Conservation (phyloP, 192 early-diverging fungal species). For the Podila epicladia region DNA sequence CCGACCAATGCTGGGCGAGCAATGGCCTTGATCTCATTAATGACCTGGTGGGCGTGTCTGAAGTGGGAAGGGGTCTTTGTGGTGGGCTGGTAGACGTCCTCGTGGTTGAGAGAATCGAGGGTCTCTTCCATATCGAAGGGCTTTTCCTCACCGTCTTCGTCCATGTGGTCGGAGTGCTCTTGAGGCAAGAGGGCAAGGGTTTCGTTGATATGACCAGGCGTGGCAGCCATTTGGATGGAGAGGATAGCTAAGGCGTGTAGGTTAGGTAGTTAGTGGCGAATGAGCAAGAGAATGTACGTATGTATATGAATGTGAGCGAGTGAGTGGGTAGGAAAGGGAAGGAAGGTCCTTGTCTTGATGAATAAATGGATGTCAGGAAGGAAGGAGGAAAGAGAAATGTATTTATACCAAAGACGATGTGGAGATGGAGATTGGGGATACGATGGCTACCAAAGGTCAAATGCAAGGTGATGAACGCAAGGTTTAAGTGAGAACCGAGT, state of each 20-base stretch:
- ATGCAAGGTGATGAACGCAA: not conserved
- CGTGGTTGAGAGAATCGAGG: slow-evolving; percentile 13
- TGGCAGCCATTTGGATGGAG: too few relatives aligned
- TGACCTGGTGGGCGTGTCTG: slow-evolving; percentile 12
- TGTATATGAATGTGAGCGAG: too few relatives aligned
- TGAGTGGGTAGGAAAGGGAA: too few relatives aligned
- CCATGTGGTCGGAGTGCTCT: not conserved
- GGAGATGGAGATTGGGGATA: not conserved
- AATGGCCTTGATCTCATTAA: slow-evolving; percentile 18
- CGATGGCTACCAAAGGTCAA: not conserved
- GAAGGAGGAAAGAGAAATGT: not conserved
- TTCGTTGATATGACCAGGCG: too few relatives aligned
- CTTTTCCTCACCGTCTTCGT: slow-evolving; percentile 1
- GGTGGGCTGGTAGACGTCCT: slow-evolving; percentile 9
- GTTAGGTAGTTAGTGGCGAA: too few relatives aligned
- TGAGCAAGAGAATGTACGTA: too few relatives aligned
- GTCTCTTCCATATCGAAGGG: slow-evolving; percentile 17
- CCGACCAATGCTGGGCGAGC: slow-evolving; percentile 19
- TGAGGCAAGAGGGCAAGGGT: not conserved
- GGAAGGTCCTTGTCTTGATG: too few relatives aligned
- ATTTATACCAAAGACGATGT: not conserved
- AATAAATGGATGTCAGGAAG: not conserved
- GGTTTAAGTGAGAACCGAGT: too few relatives aligned
- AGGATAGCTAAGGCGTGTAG: too few relatives aligned
- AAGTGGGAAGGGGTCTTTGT: slow-evolving; percentile 39